phyloP scores from a whole-genome alignment of 2,329 filamentous ascomycete genomes.

The Blastomyces parvus region DNA sequence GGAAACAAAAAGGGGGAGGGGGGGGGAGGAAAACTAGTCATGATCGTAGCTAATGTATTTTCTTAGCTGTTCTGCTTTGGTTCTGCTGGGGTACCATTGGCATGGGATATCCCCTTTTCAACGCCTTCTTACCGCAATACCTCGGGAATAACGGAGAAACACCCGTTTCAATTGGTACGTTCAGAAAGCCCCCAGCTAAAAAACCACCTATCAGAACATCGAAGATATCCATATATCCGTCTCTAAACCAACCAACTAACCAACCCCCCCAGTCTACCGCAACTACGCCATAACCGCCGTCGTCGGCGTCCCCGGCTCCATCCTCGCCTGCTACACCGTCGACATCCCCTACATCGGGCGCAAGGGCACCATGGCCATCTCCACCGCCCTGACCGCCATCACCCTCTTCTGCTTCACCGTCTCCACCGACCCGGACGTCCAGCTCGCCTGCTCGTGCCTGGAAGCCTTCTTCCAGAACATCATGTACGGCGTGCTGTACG shows the following conservation, averaged over 20 bases:
- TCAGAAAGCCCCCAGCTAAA: neutral
- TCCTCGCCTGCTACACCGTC: slow-evolving; percentile 66
- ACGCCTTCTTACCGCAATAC: slow-evolving; percentile 82
- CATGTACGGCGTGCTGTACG: slow-evolving; percentile 50
- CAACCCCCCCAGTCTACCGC: slow-evolving; percentile 49
- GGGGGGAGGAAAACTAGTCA: neutral
- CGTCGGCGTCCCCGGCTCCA: slow-evolving; percentile 64
- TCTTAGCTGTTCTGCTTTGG: slow-evolving; percentile 49
- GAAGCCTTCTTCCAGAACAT: slow-evolving; percentile 50
- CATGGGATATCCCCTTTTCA: slow-evolving; percentile 81
- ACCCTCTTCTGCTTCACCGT: slow-evolving; percentile 49
- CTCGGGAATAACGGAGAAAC: slow-evolving; percentile 50
- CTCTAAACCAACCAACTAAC: neutral
- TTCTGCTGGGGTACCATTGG: slow-evolving; percentile 76
- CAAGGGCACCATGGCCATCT: slow-evolving; percentile 47
- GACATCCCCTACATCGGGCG: slow-evolving; percentile 55
- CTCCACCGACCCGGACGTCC: slow-evolving; percentile 39
- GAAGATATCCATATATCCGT: too few species aligned
- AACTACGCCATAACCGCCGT: slow-evolving; percentile 75
- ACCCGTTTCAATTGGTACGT: slow-evolving; percentile 28
- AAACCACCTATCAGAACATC: too few species aligned
- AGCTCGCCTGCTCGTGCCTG: slow-evolving; percentile 44
- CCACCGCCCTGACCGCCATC: slow-evolving; percentile 44
- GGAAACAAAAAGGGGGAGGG: neutral
- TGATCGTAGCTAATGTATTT: neutral